These are phyloP conservation scores for Fragaria ananassa DNA, from an alignment of 306 rosid species.

Conservation along the genomic window DNA sequence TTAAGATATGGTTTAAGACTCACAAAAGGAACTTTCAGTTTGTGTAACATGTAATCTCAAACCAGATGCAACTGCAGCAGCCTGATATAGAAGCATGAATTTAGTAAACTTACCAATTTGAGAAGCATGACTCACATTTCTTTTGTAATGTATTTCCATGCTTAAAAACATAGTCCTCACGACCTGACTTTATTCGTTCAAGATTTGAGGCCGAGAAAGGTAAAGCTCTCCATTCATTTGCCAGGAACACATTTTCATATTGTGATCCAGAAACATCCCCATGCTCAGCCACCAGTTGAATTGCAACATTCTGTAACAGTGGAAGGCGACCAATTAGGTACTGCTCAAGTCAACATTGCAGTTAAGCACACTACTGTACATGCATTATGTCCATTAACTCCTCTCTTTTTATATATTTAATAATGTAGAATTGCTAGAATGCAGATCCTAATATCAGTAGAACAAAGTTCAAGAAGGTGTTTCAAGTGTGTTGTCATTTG, in stretches of 20 bases:
- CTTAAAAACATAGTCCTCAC: slow-evolving; percentile 66
- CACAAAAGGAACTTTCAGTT: slow-evolving; percentile 21
- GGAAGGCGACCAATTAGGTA: not conserved
- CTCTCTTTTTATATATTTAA: slow-evolving; percentile 1
- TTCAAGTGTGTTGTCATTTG: not conserved
- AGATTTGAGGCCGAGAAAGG: slow-evolving; percentile 55
- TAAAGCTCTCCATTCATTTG: slow-evolving; percentile 38
- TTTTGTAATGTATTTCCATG: slow-evolving; percentile 53
- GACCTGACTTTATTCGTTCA: slow-evolving; percentile 67
- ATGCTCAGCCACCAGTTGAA: slow-evolving; percentile 57
- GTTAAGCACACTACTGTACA: not conserved
- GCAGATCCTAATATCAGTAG: not conserved
- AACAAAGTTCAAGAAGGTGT: not conserved
- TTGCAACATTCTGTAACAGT: slow-evolving; percentile 54
- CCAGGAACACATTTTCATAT: slow-evolving; percentile 50
- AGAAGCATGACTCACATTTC: slow-evolving; percentile 58
- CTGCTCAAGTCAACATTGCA: slow-evolving; percentile 20
- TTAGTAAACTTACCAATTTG: slow-evolving; percentile 44
- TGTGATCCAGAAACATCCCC: slow-evolving; percentile 47
- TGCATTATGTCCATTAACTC: not conserved
- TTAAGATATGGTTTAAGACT: slow-evolving; percentile 11
- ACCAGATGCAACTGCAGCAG: slow-evolving; percentile 17
- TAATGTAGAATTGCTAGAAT: slow-evolving; percentile 6
- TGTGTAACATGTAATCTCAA: slow-evolving; percentile 8
- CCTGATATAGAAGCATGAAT: slow-evolving; percentile 21